These are phyloP conservation scores for Dichotomocladium elegans DNA, from an alignment of 371 early-diverging fungal species.

Conservation along the genomic window DNA sequence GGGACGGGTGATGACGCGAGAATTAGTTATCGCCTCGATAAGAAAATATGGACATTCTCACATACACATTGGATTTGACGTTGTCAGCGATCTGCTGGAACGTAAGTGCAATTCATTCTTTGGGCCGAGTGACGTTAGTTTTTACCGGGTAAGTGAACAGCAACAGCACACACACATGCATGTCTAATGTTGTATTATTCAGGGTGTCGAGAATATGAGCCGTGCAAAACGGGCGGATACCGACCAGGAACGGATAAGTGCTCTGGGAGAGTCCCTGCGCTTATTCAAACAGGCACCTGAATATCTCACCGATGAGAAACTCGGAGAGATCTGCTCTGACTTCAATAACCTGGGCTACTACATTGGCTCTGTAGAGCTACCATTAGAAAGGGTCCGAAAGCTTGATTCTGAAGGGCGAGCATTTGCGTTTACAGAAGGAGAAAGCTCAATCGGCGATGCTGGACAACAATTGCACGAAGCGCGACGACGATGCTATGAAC, in stretches of 20 bases:
- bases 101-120: slow-evolving; percentile 72
- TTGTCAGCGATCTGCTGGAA: slow-evolving; percentile 54
- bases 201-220: slow-evolving; percentile 58
- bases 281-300: slow-evolving; percentile 50
- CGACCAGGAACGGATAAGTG: slow-evolving; percentile 39
- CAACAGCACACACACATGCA: neutral
- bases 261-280: slow-evolving; percentile 56
- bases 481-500: slow-evolving; percentile 45
- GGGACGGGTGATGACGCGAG: slow-evolving; percentile 62
- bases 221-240: slow-evolving; percentile 41
- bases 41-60: slow-evolving; percentile 51
- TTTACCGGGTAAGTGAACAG: slow-evolving; percentile 58
- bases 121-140: slow-evolving; percentile 62
- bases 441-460: slow-evolving; percentile 28
- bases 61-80: slow-evolving; percentile 23
- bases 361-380: slow-evolving; percentile 62
- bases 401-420: slow-evolving; percentile 62
- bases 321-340: slow-evolving; percentile 53
- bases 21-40: slow-evolving; percentile 70
- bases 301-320: slow-evolving; percentile 42
- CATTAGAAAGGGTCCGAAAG: slow-evolving; percentile 64
- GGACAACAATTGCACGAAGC: slow-evolving; percentile 25
- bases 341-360: slow-evolving; percentile 53
- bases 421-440: slow-evolving; percentile 38
- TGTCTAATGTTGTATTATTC: neutral